Percentiles rank a stretch among this genome's conserved stretches.
Evolutionary conservation across 805 yeast genomes (phyloP).

Genomic region (Kuraishia floccosa): DNA sequence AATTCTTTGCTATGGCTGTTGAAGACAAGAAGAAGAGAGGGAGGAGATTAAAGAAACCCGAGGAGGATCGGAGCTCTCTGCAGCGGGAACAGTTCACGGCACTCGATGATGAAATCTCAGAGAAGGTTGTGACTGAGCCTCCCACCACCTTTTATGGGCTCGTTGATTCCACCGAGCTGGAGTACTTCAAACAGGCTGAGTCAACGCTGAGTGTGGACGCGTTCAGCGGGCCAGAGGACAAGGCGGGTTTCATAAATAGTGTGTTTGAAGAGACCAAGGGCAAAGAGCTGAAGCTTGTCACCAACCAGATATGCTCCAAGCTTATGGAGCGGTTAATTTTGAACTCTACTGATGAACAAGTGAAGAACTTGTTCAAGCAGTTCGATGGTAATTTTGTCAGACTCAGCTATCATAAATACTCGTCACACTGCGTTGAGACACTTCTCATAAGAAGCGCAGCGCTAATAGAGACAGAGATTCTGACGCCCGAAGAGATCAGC

Average conservation of each 20-base stretch:
- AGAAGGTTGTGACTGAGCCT: too few species aligned
- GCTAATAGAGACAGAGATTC: conserved; percentile 60
- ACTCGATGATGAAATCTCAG: too few species aligned
- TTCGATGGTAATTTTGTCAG: conserved; percentile 70
- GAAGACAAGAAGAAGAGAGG: too few species aligned
- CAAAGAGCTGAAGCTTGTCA: conserved; percentile 83
- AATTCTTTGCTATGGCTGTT: too few species aligned
- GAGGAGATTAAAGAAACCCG: too few species aligned
- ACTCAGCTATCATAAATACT: conserved; percentile 75
- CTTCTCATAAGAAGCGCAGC: conserved; percentile 66
- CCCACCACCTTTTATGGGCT: conserved; percentile 66
- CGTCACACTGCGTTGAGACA: conserved; percentile 91
- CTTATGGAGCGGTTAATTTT: conserved; percentile 79
- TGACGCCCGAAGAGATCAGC: conserved; percentile 27
- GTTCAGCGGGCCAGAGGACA: conserved; percentile 64
- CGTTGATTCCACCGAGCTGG: conserved; percentile 73
- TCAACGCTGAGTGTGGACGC: conserved; percentile 73
- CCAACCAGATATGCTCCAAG: conserved; percentile 92
- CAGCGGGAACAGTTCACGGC: too few species aligned
- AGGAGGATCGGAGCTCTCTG: too few species aligned
- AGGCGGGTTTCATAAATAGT: conserved; percentile 57
- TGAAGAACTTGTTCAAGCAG: conserved; percentile 51
- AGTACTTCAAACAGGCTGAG: conserved; percentile 90
- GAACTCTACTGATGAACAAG: conserved; percentile 49
- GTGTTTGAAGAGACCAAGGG: conserved; percentile 81